These are phyloP conservation scores for Ascomycota sp. DNA, from an alignment of 2,329 filamentous ascomycete species.

Conservation along the genomic window DNA sequence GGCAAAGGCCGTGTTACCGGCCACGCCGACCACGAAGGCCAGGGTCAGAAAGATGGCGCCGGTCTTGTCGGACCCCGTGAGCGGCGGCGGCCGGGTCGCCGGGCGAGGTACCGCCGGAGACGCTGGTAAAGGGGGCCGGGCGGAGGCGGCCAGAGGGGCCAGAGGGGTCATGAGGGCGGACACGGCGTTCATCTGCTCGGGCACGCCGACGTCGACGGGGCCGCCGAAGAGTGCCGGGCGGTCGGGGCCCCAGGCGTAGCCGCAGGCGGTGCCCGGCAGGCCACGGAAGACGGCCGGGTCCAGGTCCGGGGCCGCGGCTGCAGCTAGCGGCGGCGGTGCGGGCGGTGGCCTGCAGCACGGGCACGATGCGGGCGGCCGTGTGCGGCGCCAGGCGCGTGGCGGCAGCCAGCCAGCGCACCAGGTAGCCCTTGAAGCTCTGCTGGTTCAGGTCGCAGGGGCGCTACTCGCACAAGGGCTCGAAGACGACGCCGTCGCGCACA, in stretches of 20 bases:
- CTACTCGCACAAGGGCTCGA: slow-evolving; percentile 47
- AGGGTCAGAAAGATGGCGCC: slow-evolving; percentile 36
- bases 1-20: slow-evolving; percentile 30
- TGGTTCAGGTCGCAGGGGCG: slow-evolving; percentile 49
- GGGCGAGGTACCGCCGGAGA: slow-evolving; percentile 37
- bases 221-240: slow-evolving; percentile 44
- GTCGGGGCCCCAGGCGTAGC: slow-evolving; percentile 39
- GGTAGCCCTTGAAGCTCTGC: slow-evolving; percentile 56
- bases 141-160: slow-evolving; percentile 18
- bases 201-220: slow-evolving; percentile 38
- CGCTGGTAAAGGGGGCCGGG: slow-evolving; percentile 26
- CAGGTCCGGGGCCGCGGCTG: slow-evolving; percentile 20
- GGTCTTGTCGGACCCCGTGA: slow-evolving; percentile 29
- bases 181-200: slow-evolving; percentile 49
- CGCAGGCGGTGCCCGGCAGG: slow-evolving; percentile 38
- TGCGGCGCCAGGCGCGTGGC: slow-evolving; percentile 34
- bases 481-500: slow-evolving; percentile 31
- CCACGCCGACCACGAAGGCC: slow-evolving; percentile 23
- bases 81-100: slow-evolving; percentile 19
- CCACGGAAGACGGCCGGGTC: slow-evolving; percentile 21
- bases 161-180: slow-evolving; percentile 42
- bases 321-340: slow-evolving; percentile 30
- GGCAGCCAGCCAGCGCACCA: slow-evolving; percentile 43
- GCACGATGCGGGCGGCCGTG: slow-evolving; percentile 26
- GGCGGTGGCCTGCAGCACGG: slow-evolving; percentile 30